Evolutionary conservation across 495 filamentous ascomycete species (phyloP).

Genomic region (Penicillium macrosclerotiorum): DNA sequence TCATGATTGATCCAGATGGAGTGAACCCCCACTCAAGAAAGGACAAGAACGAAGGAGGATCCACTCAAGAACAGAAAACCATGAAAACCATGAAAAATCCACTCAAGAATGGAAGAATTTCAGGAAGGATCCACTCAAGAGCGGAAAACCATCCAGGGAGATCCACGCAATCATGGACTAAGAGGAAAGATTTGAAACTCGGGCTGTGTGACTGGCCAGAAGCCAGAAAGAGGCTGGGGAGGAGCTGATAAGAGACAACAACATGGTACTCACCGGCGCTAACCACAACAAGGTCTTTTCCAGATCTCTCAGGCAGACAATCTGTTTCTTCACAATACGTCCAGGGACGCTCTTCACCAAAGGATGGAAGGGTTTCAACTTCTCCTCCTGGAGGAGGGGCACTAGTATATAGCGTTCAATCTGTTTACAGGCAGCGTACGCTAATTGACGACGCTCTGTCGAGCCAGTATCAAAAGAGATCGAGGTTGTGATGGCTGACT

Average conservation of each 20-base stretch:
- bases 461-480: slow-evolving; percentile 26
- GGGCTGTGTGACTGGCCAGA: no score
- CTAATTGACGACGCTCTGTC: slow-evolving; percentile 42
- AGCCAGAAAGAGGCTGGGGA: no score
- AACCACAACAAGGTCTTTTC: slow-evolving; percentile 86
- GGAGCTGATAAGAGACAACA: not conserved
- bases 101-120: no score
- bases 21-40: no score
- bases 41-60: not conserved
- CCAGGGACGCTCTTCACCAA: slow-evolving; percentile 71
- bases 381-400: slow-evolving; percentile 52
- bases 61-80: not conserved
- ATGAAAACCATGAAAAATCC: no score
- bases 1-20: no score
- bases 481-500: slow-evolving; percentile 46
- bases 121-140: no score
- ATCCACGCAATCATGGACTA: no score
- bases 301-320: slow-evolving; percentile 80
- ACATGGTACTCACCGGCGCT: slow-evolving; percentile 75
- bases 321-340: slow-evolving; percentile 75
- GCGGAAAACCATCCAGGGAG: no score
- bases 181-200: no score
- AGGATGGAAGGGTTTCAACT: slow-evolving; percentile 73
- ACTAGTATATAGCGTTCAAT: slow-evolving; percentile 57
- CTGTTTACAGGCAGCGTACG: slow-evolving; percentile 48